phyloP scores from a whole-genome alignment of 208 protist genomes.

The Leishmania aethiopica region DNA sequence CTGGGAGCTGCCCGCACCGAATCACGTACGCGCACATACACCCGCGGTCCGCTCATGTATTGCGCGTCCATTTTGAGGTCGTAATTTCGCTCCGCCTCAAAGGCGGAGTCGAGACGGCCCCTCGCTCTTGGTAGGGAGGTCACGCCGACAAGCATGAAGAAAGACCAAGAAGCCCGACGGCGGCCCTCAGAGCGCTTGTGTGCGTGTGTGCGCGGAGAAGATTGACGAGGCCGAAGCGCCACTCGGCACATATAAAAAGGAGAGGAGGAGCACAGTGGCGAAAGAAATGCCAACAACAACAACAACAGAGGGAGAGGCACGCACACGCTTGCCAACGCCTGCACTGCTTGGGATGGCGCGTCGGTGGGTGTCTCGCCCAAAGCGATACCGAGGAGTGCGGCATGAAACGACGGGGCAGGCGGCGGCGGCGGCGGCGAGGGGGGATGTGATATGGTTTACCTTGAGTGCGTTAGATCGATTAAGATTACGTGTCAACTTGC shows the following conservation, averaged over 20 bases:
- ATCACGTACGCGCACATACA: conserved; percentile 5
- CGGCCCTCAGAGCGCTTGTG: background rate
- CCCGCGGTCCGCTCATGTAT: background rate
- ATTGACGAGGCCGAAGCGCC: background rate
- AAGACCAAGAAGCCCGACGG: background rate
- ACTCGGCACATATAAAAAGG: background rate
- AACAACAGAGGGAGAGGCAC: background rate
- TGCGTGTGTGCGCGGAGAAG: background rate
- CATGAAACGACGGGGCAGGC: background rate
- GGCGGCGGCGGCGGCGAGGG: background rate
- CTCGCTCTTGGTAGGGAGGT: background rate
- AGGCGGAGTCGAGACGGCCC: background rate
- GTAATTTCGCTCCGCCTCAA: background rate
- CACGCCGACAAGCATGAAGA: background rate
- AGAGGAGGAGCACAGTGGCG: background rate
- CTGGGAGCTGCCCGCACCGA: background rate
- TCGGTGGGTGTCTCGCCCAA: background rate
- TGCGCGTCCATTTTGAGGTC: background rate
- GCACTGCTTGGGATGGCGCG: background rate
- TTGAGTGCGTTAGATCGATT: background rate
- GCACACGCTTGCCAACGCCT: background rate
- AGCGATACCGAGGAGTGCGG: background rate
- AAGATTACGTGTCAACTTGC: background rate
- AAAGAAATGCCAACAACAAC: background rate
- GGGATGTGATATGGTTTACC: background rate